Base-by-base conservation (phyloP, 78 protist genomes). In the Capsaspora owczarzaki region DNA sequence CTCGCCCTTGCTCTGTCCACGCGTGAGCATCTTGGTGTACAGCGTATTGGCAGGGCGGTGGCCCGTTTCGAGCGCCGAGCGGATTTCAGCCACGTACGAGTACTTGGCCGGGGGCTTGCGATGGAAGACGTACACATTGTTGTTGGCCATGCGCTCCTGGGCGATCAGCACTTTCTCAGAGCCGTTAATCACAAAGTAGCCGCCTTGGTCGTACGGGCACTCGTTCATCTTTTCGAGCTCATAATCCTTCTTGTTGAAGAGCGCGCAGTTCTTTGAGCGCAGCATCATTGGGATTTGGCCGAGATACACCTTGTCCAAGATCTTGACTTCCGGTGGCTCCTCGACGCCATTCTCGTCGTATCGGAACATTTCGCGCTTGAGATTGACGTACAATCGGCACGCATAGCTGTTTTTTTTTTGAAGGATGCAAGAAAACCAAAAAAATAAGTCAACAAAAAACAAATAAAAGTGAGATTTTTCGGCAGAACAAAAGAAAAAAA, bases 141-240 rank as follows among this genome's bases (percentile, higher is more conserved):
- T 98, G 80, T 68, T 29, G 29, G 93, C 82, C 95, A 91, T 89
- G n/a, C 88, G 43, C 86, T 98, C 99, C 85, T 98, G 99, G 1
- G 99, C 99, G 37, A 98, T 86, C 63, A 98, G 78, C 70, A 95
- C 90, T 85, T 97, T 96, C 78, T 99, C 99, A 16, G 89, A 37
- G 44, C 99, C 99, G 88, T 96, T 98, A 81, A 97, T 92, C 35
- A 99, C 86, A 41, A 99, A 99, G 89, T 99, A 99, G 49, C 99
- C 99, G 22, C 99, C 98, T 76, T 93, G 96, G 83, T 98, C 99
- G 78, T 82, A 92, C 37, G 90, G 80, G 85, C 99, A 98, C 91
- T 98, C 99, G 37, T 97, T 97, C 49, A 90, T 60, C 0, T 71
- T 51, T 23, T 87, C 77, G 4, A 92, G 56, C 66, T 16, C 4